Conservation (phyloP, 2,329 filamentous ascomycete genomes). For the Diaporthe capsici region DNA sequence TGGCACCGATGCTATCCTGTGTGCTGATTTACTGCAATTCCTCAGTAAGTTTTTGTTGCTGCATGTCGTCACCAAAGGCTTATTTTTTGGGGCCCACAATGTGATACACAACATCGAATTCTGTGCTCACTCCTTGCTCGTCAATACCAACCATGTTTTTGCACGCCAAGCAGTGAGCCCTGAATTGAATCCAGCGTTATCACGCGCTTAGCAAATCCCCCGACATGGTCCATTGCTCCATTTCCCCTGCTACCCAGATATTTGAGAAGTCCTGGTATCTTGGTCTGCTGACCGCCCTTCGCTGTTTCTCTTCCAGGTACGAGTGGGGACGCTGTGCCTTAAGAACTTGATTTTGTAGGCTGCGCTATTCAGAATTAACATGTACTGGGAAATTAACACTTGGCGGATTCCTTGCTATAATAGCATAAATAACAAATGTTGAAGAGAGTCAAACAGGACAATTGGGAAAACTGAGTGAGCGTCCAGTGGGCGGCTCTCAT, state of each 20-base stretch:
- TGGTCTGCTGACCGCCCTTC: background rate
- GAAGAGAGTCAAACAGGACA: no score
- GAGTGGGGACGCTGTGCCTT: background rate
- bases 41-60: background rate
- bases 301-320: background rate
- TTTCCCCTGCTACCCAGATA: background rate
- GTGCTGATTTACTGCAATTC: background rate
- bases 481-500: no score
- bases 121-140: background rate
- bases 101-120: background rate
- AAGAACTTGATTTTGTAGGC: background rate
- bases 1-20: background rate
- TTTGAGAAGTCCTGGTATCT: background rate
- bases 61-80: background rate
- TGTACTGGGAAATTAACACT: background rate
- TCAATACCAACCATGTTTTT: background rate
- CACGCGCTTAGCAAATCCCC: background rate
- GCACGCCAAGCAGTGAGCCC: background rate
- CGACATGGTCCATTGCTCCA: background rate
- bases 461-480: background rate
- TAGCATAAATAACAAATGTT: no score
- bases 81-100: background rate
- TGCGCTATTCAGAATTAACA: background rate
- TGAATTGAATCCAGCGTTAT: background rate
- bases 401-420: no score